Conservation (phyloP, 257 asterid genomes). For the Salvia miltiorrhiza region DNA sequence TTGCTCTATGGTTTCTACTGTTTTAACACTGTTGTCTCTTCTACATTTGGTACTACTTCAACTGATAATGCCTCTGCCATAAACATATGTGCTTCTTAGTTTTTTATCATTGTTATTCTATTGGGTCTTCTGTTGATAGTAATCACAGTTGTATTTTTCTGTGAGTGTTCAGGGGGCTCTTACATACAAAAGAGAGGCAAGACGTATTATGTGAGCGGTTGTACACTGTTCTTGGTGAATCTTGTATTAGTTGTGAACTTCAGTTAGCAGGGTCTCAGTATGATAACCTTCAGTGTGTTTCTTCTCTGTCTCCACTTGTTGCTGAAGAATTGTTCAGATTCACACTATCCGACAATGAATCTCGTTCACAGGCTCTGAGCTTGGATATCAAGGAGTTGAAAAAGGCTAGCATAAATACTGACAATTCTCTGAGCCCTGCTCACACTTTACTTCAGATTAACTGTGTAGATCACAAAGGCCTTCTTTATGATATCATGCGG, state of each 20-base stretch:
- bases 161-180: conserved; percentile 51
- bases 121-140: conserved; percentile 1
- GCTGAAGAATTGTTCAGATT: conserved; percentile 67
- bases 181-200: conserved; percentile 68
- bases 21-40: background rate
- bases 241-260: conserved; percentile 71
- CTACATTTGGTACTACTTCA: background rate
- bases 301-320: conserved; percentile 51
- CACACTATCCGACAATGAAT: conserved; percentile 51
- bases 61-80: background rate
- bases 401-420: conserved; percentile 51
- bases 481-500: conserved; percentile 72
- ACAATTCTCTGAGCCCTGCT: conserved; percentile 78
- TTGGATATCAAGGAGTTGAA: conserved; percentile 55
- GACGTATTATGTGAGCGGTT: conserved; percentile 44
- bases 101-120: background rate
- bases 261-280: conserved; percentile 55
- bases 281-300: conserved; percentile 37
- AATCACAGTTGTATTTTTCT: background rate
- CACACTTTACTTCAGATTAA: conserved; percentile 84
- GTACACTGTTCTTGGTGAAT: conserved; percentile 63
- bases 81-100: background rate
- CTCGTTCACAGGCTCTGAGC: conserved; percentile 63
- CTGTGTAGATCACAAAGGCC: conserved; percentile 80
- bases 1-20: background rate